Base-by-base conservation (phyloP, 805 yeast species). In the Clavispora fructus region DNA sequence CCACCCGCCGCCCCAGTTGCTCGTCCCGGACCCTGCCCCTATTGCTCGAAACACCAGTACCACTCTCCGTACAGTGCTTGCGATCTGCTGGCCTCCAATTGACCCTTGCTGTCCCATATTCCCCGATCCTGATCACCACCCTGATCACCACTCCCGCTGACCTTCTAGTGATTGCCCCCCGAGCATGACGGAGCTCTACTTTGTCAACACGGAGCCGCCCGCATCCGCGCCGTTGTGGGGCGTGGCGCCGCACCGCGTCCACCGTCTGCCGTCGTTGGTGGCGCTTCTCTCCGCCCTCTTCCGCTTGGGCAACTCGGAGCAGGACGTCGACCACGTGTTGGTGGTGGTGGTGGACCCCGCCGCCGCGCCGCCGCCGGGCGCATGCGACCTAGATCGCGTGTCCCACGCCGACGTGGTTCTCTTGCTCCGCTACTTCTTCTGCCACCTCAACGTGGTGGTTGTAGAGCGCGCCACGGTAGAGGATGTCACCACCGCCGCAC, bases 401-500 rank as follows among this genome's bases (percentile, higher is more conserved):
- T 16, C 54, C 14, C 55, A 47, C 45, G 56, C 52, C n/a, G 70
- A 68, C 32, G 60, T 65, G 47, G 47, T 46, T 47, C 52, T 69
- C 29, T 55, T 69, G 17, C 58, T 71, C 47, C 60, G 61, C 39
- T 69, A 63, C 60, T 68, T 59, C 45, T 71, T 71, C 54, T 55
- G 55, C 49, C 75, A 71, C 55, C 56, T 65, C 49, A 69, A 69
- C 56, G 48, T 68, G 33, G 58, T 68, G 26, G 61, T 65, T 14
- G 50, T 64, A 12, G 46, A 49, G 25, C 32, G 47, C 9, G 30
- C 28, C 7, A 47, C 47, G 17, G 37, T 54, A 26, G 32, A 40
- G 27, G 43, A 52, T 40, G 48, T 35, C 27, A 25, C 41, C 26
- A 25, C 46, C 28, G 52, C 52, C 9, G 44, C 40, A 11, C 50